Evolutionary conservation across 179 eudicot species (phyloP).

Genomic region (Silene noctiflora): DNA sequence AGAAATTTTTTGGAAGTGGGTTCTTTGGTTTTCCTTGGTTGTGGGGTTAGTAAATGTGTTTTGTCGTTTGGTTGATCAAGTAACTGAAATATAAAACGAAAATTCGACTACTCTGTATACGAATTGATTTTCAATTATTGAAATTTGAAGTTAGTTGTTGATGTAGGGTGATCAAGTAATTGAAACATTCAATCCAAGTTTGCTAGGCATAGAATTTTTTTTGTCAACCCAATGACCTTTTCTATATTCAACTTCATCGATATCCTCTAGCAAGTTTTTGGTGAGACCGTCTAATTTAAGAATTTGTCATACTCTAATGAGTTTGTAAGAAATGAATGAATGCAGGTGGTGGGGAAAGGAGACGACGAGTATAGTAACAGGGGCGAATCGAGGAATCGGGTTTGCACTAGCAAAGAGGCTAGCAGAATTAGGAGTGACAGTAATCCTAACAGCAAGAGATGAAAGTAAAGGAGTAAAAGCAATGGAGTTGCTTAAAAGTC

Average conservation of each 20-base stretch:
- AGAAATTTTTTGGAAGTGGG: no score
- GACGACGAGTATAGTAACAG: constrained; percentile 69
- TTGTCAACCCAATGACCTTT: no score
- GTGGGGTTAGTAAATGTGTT: no score
- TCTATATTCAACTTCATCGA: no score
- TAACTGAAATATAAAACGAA: no score
- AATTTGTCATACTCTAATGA: background rate
- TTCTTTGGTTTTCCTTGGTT: background rate
- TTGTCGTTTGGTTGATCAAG: background rate
- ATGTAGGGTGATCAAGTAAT: background rate
- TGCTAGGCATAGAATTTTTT: no score
- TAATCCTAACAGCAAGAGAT: constrained; percentile 71
- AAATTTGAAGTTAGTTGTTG: background rate
- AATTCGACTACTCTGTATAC: no score
- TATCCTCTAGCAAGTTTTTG: background rate
- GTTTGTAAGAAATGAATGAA: background rate
- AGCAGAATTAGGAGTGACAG: constrained; percentile 67
- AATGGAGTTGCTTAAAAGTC: constrained; percentile 33
- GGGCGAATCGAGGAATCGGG: constrained; percentile 84
- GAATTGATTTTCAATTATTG: background rate
- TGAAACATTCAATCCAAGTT: no score
- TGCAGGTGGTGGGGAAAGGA: constrained; percentile 85
- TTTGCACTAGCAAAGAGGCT: constrained; percentile 56
- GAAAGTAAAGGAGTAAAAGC: constrained; percentile 45
- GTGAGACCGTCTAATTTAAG: no score